phyloP scores from a whole-genome alignment of 164 flowering plant species.

The Pachysandra terminalis region DNA sequence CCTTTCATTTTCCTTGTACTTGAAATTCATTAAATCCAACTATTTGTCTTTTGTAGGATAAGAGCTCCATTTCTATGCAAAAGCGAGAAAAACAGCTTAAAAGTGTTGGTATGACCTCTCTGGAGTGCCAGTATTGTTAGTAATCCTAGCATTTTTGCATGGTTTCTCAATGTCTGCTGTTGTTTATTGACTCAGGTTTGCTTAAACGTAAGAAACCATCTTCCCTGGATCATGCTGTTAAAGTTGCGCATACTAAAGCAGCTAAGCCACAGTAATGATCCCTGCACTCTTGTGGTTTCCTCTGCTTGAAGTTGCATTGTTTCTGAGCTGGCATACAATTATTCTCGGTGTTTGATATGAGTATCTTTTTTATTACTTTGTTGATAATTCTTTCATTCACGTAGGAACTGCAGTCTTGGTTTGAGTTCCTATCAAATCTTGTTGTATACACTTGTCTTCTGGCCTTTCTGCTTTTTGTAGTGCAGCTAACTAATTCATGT shows the following conservation, averaged over 20 bases:
- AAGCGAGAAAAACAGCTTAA: slow-evolving; percentile 85
- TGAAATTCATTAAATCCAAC: background rate
- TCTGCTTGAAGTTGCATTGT: background rate
- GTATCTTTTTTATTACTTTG: background rate
- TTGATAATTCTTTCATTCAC: background rate
- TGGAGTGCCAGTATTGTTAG: background rate
- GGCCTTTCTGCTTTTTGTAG: too few relatives aligned
- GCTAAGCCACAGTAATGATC: slow-evolving; percentile 65
- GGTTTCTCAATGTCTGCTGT: slow-evolving; percentile 2
- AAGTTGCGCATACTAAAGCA: slow-evolving; percentile 52
- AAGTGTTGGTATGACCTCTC: slow-evolving; percentile 50
- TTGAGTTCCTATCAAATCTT: too few relatives aligned
- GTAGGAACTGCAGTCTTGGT: too few relatives aligned
- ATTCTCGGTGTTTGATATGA: background rate
- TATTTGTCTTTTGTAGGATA: slow-evolving; percentile 45
- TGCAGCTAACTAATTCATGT: too few relatives aligned
- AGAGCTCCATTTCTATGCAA: slow-evolving; percentile 35
- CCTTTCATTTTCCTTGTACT: slow-evolving; percentile 1
- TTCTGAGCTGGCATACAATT: background rate
- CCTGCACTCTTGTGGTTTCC: slow-evolving; percentile 5
- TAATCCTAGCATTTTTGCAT: background rate
- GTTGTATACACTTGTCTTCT: too few relatives aligned
- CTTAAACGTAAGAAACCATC: slow-evolving; percentile 68
- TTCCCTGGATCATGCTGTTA: slow-evolving; percentile 47
- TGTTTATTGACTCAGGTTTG: slow-evolving; percentile 35